Conservation (phyloP, 208 protist genomes). For the Trypanosomatidae sp. region DNA sequence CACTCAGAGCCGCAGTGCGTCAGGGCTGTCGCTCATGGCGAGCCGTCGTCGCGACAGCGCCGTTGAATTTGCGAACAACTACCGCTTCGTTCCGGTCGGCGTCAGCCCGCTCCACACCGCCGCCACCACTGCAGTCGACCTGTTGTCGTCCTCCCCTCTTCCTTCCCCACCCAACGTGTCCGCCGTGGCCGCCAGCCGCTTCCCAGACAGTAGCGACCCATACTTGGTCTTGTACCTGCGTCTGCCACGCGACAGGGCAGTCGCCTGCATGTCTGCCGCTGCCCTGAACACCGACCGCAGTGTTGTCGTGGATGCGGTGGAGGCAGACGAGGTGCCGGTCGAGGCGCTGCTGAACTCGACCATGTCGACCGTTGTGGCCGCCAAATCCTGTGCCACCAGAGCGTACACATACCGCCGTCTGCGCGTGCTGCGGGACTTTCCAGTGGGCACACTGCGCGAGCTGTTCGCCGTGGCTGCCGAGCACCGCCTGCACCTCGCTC, state of each 20-base stretch:
- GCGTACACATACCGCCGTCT: slow-evolving; percentile 37
- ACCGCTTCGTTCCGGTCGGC: slow-evolving; percentile 4
- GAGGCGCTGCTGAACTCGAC: slow-evolving; percentile 17
- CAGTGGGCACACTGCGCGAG: slow-evolving; percentile 64
- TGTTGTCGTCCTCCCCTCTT: slow-evolving; percentile 4
- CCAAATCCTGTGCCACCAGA: slow-evolving; percentile 10
- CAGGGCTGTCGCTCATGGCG: slow-evolving; percentile 15
- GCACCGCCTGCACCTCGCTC: slow-evolving; percentile 35
- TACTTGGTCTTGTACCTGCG: slow-evolving; percentile 27
- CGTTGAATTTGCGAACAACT: slow-evolving; percentile 24
- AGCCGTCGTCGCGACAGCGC: slow-evolving; percentile 20
- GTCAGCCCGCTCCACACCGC: slow-evolving; percentile 1
- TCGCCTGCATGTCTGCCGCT: slow-evolving; percentile 12
- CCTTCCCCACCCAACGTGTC: not conserved
- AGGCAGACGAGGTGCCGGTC: slow-evolving; percentile 11
- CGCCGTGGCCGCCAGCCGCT: not conserved
- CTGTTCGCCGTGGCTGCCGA: slow-evolving; percentile 32
- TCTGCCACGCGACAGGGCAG: slow-evolving; percentile 21
- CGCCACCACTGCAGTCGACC: not conserved
- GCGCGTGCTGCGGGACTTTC: slow-evolving; percentile 45
- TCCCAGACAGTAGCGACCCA: not conserved
- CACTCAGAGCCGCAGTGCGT: slow-evolving; percentile 14
- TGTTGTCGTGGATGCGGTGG: slow-evolving; percentile 15
- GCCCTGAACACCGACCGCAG: slow-evolving; percentile 16
- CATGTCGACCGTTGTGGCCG: slow-evolving; percentile 16